Percentiles rank a stretch among this genome's conserved stretches.
These are phyloP conservation scores for Hibiscus tridactylites DNA, from an alignment of 345 rosid species.

Conservation along the genomic window DNA sequence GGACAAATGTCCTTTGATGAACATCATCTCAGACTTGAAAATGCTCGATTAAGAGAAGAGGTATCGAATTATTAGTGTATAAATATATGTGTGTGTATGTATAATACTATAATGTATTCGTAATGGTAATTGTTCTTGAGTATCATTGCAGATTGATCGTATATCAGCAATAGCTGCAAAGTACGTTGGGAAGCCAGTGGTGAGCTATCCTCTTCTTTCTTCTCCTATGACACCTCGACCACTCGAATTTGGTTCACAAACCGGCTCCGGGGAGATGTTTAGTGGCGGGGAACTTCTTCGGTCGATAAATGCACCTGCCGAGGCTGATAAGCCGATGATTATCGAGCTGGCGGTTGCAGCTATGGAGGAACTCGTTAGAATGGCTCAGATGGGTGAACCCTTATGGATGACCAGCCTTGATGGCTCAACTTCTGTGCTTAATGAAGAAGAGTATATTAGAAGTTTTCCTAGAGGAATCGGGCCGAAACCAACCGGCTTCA, in stretches of 20 bases:
- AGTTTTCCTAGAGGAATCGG: conserved; percentile 52
- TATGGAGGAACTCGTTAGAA: conserved; percentile 75
- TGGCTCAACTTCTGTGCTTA: conserved; percentile 32
- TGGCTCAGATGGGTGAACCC: conserved; percentile 74
- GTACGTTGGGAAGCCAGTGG: conserved; percentile 87
- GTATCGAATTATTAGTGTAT: conserved; percentile 20
- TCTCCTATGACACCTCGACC: conserved; percentile 55
- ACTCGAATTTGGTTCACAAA: conserved; percentile 44
- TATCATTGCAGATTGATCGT: conserved; percentile 53
- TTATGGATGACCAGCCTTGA: conserved; percentile 61
- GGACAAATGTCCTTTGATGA: conserved; percentile 97
- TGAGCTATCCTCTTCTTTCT: conserved; percentile 66
- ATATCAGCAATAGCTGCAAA: conserved; percentile 90
- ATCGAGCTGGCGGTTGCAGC: conserved; percentile 78
- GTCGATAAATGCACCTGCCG: conserved; percentile 46
- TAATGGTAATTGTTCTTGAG: neutral
- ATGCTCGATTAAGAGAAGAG: conserved; percentile 85
- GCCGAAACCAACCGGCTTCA: conserved; percentile 52
- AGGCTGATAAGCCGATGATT: conserved; percentile 55
- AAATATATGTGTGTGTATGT: neutral
- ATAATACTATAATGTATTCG: neutral
- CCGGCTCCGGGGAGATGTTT: conserved; percentile 46
- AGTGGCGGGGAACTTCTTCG: conserved; percentile 68
- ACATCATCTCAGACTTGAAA: conserved; percentile 89
- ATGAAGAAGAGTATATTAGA: conserved; percentile 62